A percentile compares a stretch with the other conserved stretches of the same genome.
These are phyloP conservation scores for Huntiella abstrusa DNA, from an alignment of 2,329 filamentous ascomycete species.

Conservation along the genomic window DNA sequence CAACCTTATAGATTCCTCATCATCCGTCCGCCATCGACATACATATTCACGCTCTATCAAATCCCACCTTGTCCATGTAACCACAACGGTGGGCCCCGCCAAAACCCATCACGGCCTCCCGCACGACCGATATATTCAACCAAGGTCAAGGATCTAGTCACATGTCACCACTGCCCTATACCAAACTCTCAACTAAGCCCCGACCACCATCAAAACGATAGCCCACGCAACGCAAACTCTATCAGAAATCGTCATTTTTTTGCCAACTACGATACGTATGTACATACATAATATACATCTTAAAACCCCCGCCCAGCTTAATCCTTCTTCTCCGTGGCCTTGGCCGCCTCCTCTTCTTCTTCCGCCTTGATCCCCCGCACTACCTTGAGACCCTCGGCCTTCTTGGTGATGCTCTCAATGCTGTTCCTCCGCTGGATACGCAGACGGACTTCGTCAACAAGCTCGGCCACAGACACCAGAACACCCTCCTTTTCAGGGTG, in stretches of 20 bases:
- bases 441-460: constrained; percentile 43
- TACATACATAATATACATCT: not conserved
- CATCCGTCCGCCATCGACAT: too few relatives aligned
- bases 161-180: not conserved
- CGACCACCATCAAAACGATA: not conserved
- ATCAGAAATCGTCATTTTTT: too few relatives aligned
- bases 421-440: constrained; percentile 24
- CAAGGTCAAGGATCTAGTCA: not conserved
- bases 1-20: too few relatives aligned
- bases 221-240: too few relatives aligned
- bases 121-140: not conserved
- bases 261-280: not conserved
- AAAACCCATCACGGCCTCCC: not conserved
- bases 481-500: constrained; percentile 85
- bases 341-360: constrained; percentile 1
- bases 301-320: not conserved
- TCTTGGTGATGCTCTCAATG: constrained; percentile 24
- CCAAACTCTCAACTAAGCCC: not conserved
- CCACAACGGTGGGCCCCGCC: too few relatives aligned
- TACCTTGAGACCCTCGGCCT: constrained; percentile 27
- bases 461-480: constrained; percentile 43
- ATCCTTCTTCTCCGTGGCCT: constrained; percentile 1
- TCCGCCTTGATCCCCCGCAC: constrained; percentile 27
- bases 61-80: too few relatives aligned
- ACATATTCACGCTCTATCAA: too few relatives aligned